Base-by-base conservation (phyloP, 2,329 filamentous ascomycete species). In the Sarocladium oryzae region DNA sequence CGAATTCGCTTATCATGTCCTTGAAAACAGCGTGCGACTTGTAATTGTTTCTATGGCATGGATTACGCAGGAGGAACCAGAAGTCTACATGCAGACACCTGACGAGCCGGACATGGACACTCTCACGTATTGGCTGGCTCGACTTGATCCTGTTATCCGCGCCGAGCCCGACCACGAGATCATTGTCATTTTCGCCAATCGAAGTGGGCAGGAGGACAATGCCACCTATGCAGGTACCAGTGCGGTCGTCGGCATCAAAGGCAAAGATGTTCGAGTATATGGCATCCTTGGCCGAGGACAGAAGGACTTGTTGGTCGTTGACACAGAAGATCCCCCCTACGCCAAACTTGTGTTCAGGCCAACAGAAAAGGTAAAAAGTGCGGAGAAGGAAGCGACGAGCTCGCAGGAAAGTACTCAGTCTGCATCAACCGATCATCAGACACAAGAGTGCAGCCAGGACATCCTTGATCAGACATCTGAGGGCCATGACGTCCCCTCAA, bases 41-140 rank as follows among this genome's bases (percentile, higher is more conserved):
- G 81, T 88, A 2, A 79, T 90, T 30, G 57, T 92, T 0, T 81
- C 79, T 3, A 91, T 91, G 88, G 86, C 88, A 0, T 92, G 87
- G 88, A 71, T 88, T 28, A 89, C 86, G 2, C 71, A 64, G 51
- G 81, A 73, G 54, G 76, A 72, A 58, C 73, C 66, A 1, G 71
- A 59, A 16, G 52, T 53, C 7, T 82, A 71, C 61, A 80, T 60
- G 53, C 72, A 57, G 24, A 69, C 56, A 56, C 79, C 78, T 0
- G 62, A 74, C 1, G 78, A 82, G 48, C 85, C 86, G 0, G 87
- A 91, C 56, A 76, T 87, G 67, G 81, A 88, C 21, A 89, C 86
- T 0, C 62, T 92, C 8, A 78, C 79, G 0, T 92, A 92, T 59
- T 92, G 88, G 88, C 71, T 89, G 0, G 77, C 80, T 16, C 76